Percentiles rank a stretch among this genome's conserved stretches.
phyloP scores from a whole-genome alignment of 23 red algal genomes.

The Agarophyton chilense region DNA sequence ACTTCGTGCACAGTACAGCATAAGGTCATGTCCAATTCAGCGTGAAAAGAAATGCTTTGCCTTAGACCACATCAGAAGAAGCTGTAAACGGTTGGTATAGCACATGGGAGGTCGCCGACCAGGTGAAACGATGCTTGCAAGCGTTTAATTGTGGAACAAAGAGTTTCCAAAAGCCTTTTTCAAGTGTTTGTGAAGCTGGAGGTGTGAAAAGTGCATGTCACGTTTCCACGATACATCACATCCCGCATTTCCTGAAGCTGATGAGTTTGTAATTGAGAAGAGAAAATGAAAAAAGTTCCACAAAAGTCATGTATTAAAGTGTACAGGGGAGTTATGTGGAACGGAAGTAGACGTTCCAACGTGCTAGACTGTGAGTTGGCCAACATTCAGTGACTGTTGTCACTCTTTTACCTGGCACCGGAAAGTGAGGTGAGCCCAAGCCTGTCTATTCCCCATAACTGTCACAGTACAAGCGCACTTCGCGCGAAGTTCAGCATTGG shows the following conservation, averaged over 20 bases:
- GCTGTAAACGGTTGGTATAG: background rate
- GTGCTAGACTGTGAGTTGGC: background rate
- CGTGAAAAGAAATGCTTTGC: background rate
- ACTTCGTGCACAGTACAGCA: background rate
- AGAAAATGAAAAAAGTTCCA: background rate
- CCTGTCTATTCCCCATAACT: background rate
- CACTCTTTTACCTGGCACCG: background rate
- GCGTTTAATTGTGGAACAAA: background rate
- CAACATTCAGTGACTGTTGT: background rate
- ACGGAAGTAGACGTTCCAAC: background rate
- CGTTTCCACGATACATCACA: background rate
- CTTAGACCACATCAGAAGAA: background rate
- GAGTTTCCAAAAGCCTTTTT: background rate
- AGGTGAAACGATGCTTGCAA: background rate
- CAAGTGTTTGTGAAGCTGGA: background rate
- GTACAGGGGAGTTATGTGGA: background rate
- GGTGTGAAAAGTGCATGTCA: slow-evolving; percentile 1
- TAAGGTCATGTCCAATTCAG: background rate
- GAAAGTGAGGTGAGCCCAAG: slow-evolving; percentile 18
- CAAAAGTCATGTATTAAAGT: background rate
- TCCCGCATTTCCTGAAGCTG: background rate
- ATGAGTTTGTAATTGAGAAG: background rate
- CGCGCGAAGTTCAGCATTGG: background rate
- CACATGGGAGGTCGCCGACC: background rate
- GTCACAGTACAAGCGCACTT: slow-evolving; percentile 11